These are phyloP conservation scores for Phialocephala subalpina DNA, from an alignment of 2,329 filamentous ascomycete species.

Conservation along the genomic window DNA sequence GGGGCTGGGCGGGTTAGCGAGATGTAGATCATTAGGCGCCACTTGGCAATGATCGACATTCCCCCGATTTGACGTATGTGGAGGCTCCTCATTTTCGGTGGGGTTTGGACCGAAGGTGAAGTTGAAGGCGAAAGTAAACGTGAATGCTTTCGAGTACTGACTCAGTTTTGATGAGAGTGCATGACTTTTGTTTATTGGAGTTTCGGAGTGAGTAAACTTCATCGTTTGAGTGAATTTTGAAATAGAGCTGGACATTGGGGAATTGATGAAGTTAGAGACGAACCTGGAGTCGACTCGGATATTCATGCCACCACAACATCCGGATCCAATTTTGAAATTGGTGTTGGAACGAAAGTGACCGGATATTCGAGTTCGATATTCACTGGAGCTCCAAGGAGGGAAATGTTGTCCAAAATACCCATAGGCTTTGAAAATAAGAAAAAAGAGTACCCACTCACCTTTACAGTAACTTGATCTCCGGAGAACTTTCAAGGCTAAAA, in stretches of 20 bases:
- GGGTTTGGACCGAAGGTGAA: background rate
- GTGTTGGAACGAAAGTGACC: too few species aligned
- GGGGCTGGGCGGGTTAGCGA: constrained; percentile 3
- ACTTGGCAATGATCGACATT: constrained; percentile 3
- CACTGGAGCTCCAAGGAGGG: too few species aligned
- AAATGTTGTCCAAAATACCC: too few species aligned
- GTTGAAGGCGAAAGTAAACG: background rate
- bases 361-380: too few species aligned
- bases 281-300: background rate
- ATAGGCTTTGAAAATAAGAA: too few species aligned
- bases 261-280: background rate
- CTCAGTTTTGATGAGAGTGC: background rate
- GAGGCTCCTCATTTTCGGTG: constrained; percentile 9
- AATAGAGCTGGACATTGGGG: background rate
- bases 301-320: background rate
- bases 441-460: too few species aligned
- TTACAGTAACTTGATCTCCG: too few species aligned
- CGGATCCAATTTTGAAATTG: too few species aligned
- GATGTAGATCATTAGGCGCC: constrained; percentile 7
- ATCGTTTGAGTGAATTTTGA: background rate
- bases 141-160: background rate
- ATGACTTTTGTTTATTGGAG: background rate
- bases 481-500: too few species aligned
- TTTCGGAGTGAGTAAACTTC: background rate
- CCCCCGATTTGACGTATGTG: constrained; percentile 9